Conservation (phyloP, 352 stramenopile species). For the Elongisporangium prolatum region DNA sequence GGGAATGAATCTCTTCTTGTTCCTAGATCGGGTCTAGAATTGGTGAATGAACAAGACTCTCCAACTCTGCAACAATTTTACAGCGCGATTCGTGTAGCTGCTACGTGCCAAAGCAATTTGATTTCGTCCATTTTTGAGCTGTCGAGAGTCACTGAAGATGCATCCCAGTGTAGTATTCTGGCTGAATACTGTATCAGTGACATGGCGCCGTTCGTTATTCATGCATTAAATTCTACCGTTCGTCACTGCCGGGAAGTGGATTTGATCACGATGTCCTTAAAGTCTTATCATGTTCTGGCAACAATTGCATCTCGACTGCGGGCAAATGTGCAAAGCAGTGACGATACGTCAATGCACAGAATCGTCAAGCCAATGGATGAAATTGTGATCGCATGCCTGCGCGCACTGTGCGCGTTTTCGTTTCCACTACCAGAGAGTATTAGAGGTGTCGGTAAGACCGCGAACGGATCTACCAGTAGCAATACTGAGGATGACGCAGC, state of each 20-base stretch:
- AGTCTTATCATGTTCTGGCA: constrained; percentile 79
- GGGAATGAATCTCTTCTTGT: constrained; percentile 27
- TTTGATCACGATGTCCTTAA: constrained; percentile 76
- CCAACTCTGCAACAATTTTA: constrained; percentile 77
- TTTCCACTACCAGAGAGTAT: constrained; percentile 70
- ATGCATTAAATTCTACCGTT: constrained; percentile 75
- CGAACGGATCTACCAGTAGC: constrained; percentile 12
- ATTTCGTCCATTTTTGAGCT: constrained; percentile 72
- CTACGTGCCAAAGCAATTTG: constrained; percentile 73
- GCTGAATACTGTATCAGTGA: constrained; percentile 56
- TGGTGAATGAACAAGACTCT: constrained; percentile 80
- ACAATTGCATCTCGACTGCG: constrained; percentile 69
- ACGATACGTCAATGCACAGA: constrained; percentile 13
- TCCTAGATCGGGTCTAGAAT: constrained; percentile 64
- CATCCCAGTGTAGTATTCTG: constrained; percentile 40
- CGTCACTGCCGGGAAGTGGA: constrained; percentile 78
- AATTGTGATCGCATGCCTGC: constrained; percentile 65
- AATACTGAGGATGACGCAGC: constrained; percentile 24
- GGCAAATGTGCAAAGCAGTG: constrained; percentile 37
- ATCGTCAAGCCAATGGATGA: constrained; percentile 65
- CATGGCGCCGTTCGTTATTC: constrained; percentile 62
- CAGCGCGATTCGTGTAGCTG: constrained; percentile 67
- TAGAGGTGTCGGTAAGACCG: constrained; percentile 36
- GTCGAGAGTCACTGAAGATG: constrained; percentile 38
- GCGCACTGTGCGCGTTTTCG: constrained; percentile 71